Percentiles rank a stretch among this genome's conserved stretches.
Evolutionary conservation across 495 filamentous ascomycete genomes (phyloP).

Genomic region (Neurospora sp.): DNA sequence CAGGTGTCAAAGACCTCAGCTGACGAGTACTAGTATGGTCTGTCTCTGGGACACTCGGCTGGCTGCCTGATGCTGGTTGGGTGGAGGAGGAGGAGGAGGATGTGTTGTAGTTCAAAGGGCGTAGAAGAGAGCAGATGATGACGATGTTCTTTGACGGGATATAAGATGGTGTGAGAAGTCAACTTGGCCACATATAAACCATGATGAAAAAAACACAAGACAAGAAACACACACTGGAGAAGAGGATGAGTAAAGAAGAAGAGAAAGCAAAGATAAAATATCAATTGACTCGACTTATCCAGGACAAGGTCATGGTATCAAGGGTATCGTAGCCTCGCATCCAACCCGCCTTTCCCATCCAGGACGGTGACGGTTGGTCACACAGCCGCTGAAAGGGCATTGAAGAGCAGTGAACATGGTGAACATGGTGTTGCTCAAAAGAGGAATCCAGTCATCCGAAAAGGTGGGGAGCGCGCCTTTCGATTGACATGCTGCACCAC

Average conservation of each 20-base stretch:
- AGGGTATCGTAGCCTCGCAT: background rate
- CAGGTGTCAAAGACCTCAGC: constrained; percentile 1
- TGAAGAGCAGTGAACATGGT: background rate
- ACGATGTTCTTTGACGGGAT: background rate
- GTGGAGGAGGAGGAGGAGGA: background rate
- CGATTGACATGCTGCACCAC: constrained; percentile 21
- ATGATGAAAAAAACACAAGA: background rate
- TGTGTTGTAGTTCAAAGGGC: background rate
- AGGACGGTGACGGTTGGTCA: background rate
- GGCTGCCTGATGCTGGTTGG: background rate
- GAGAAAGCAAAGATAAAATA: background rate
- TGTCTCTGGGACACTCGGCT: background rate
- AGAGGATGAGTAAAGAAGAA: background rate
- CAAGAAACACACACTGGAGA: background rate
- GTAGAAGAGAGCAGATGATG: background rate
- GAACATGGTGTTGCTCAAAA: background rate
- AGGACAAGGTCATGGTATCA: background rate
- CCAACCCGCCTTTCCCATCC: background rate
- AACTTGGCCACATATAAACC: background rate
- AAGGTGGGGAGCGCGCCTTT: constrained; percentile 22
- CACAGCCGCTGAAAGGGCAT: background rate
- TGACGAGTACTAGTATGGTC: background rate
- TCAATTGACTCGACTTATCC: background rate
- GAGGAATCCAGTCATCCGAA: background rate
- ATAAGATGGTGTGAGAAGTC: background rate